Base-by-base conservation (phyloP, 257 asterid genomes). In the Echites panduratus region DNA sequence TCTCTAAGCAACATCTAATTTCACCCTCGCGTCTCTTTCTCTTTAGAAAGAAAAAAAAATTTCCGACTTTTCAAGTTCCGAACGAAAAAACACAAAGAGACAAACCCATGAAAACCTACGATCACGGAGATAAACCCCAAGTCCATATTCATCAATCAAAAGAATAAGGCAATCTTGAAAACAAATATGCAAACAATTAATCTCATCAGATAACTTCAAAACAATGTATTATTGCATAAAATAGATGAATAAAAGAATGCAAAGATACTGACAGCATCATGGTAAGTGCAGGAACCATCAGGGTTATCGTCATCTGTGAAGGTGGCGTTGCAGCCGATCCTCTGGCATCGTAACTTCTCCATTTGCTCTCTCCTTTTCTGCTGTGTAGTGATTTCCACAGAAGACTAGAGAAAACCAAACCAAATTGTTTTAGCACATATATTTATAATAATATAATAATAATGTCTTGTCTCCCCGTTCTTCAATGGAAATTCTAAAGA, bases 291-390 rank as follows among this genome's bases (percentile, higher is more conserved):
- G 53, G 89, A 89, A 29, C 84, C 90, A 1, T 88, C 92, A 4
- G 89, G 89, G 71, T 89, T 92, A 62, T 87, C 85, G 70, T 89
- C 91, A 48, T 80, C 93, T 1, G 90, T 80, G 79, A 91, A 91
- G 43, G 79, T 69, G 35, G 96, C 96, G 69, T 84, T 66, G 89
- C 97, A 91, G 29, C 96, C 90, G 80, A 89, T 88, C 81, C 96
- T 87, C 88, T 89, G 90, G 86, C 97, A 91, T 48, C 86, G 93
- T 79, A 91, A 80, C 83, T 85, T 91, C 88, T 78, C 93, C 96
- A 91, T 91, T 73, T 64, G 40, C 73, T 53, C 16, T 40, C 29
- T 56, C 66, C 13, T 52, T 20, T 27, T 8, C 35, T 10, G 17
- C 16, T 38, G 24, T 13, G 4, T n/a, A n/a, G n/a, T n/a, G n/a